These are phyloP conservation scores for Cryptococcus jaspeensis DNA, from an alignment of 1,284 basidiomycete species.

Conservation along the genomic window DNA sequence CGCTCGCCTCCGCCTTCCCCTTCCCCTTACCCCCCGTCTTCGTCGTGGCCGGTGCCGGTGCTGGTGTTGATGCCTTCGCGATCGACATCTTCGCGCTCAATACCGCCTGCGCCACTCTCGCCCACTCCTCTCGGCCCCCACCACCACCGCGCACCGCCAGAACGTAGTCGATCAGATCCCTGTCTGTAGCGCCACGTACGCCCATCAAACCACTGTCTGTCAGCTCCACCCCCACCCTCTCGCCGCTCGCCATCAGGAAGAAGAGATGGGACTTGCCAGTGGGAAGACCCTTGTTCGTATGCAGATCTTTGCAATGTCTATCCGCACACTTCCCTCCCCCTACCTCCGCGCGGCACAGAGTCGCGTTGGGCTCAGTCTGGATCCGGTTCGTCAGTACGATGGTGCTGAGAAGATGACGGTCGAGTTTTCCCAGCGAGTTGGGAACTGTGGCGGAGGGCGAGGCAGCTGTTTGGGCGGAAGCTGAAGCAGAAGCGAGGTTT, in stretches of 20 bases:
- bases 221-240: not conserved
- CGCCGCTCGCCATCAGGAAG: not conserved
- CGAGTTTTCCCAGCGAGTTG: conserved; percentile 10
- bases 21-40: not conserved
- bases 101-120: not conserved
- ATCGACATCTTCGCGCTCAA: not conserved
- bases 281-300: conserved; percentile 30
- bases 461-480: no score
- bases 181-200: conserved; percentile 24
- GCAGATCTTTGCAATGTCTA: conserved; percentile 31
- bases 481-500: not conserved
- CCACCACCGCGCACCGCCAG: not conserved
- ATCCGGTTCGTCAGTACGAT: conserved; percentile 42
- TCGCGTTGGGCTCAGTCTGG: conserved; percentile 21
- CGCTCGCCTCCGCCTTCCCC: not conserved
- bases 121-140: not conserved
- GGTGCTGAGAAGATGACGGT: conserved; percentile 28
- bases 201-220: not conserved
- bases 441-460: not conserved
- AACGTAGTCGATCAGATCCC: conserved; percentile 36
- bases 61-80: not conserved
- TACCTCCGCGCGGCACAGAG: conserved; percentile 37
- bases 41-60: not conserved
- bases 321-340: conserved; percentile 43
- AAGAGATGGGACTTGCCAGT: conserved; percentile 31